phyloP scores from a whole-genome alignment of 805 yeast genomes.

The Candida loeiensis region DNA sequence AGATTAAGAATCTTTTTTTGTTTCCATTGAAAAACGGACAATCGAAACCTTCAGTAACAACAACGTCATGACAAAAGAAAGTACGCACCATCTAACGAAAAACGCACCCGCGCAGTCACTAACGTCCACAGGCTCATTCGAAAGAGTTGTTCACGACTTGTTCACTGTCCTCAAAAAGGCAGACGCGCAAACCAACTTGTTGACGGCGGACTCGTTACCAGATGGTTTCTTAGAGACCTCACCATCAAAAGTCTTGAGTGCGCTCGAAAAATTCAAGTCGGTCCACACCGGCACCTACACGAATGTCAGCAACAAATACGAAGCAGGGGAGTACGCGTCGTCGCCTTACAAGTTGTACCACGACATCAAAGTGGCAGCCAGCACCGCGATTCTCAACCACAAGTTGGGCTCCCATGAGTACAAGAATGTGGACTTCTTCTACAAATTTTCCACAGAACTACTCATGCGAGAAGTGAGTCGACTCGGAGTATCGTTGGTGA shows the following conservation, averaged over 20 bases:
- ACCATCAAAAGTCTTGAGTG: conserved; percentile 40
- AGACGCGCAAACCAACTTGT: conserved; percentile 21
- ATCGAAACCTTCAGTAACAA: neutral
- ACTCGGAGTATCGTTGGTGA: conserved; percentile 28
- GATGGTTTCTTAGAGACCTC: conserved; percentile 43
- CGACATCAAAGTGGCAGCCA: conserved; percentile 58
- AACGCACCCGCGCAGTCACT: neutral
- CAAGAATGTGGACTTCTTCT: conserved; percentile 56
- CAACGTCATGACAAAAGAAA: neutral
- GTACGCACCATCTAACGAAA: neutral
- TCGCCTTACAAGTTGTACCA: conserved; percentile 59
- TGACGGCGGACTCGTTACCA: conserved; percentile 34
- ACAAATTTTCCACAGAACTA: conserved; percentile 58
- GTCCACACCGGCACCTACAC: conserved; percentile 27
- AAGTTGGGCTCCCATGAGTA: conserved; percentile 50
- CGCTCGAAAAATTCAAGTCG: conserved; percentile 37
- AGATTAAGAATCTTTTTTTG: neutral
- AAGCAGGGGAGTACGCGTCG: conserved; percentile 33
- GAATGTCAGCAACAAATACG: conserved; percentile 43
- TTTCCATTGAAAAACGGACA: neutral
- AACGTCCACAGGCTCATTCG: conserved; percentile 7
- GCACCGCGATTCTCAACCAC: conserved; percentile 43
- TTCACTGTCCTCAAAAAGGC: conserved; percentile 25
- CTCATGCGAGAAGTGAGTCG: conserved; percentile 58
- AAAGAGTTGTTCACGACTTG: conserved; percentile 19